Percentiles rank a stretch among this genome's conserved stretches.
Conservation (phyloP, 2,329 filamentous ascomycete genomes). For the Ophiognomonia clavigignenti-juglandacearum region DNA sequence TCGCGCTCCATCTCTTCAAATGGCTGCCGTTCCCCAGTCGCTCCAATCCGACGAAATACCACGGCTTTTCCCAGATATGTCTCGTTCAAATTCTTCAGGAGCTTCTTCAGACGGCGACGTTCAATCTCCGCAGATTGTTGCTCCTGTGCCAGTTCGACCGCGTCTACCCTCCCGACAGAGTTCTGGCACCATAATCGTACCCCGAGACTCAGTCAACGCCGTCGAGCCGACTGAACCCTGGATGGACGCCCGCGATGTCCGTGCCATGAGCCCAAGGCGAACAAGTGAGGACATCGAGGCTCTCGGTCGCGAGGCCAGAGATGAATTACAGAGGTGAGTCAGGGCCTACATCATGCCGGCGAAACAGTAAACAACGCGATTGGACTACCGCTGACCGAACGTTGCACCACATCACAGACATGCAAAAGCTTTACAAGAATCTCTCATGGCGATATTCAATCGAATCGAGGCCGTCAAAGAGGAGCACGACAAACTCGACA, state of each 20-base stretch:
- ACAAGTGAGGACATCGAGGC: conserved; percentile 88
- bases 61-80: conserved; percentile 18
- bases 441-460: conserved; percentile 82
- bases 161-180: conserved; percentile 69
- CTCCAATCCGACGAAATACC: conserved; percentile 8
- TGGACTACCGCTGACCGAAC: conserved; percentile 11
- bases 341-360: neutral
- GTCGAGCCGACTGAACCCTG: conserved; percentile 69
- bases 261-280: conserved; percentile 89
- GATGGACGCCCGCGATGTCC: conserved; percentile 80
- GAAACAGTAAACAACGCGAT: neutral
- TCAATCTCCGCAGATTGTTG: conserved; percentile 38
- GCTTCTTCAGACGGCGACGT: conserved; percentile 26
- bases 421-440: conserved; percentile 83
- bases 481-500: conserved; percentile 95
- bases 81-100: conserved; percentile 29
- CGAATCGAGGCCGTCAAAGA: conserved; percentile 90
- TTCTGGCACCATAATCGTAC: conserved; percentile 78
- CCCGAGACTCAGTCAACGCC: conserved; percentile 63
- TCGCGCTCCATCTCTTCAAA: neutral
- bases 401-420: conserved; percentile 52
- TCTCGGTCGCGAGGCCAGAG: conserved; percentile 76
- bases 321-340: conserved; percentile 54
- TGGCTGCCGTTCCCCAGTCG: conserved; percentile 11
- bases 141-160: conserved; percentile 55